phyloP scores from a whole-genome alignment of 352 stramenopile genomes.

The Globisporangium canariense region DNA sequence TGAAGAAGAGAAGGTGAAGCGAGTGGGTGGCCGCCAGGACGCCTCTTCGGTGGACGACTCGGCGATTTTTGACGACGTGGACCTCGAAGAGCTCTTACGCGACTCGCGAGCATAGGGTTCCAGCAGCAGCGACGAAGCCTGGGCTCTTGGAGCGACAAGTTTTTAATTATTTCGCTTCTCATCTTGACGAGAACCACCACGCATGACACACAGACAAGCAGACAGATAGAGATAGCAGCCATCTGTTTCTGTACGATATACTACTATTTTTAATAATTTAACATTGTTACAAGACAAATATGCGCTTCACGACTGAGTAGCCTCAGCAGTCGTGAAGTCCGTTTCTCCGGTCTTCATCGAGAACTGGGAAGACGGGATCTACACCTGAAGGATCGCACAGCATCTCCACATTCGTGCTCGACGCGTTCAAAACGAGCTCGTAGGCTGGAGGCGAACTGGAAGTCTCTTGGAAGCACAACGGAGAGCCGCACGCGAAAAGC shows the following conservation, averaged over 20 bases:
- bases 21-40: neutral
- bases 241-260: constrained; percentile 1
- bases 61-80: constrained; percentile 52
- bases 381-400: neutral
- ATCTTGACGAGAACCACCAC: neutral
- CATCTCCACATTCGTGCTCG: neutral
- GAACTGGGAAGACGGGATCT: neutral
- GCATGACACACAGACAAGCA: neutral
- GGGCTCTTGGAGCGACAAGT: neutral
- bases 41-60: constrained; percentile 18
- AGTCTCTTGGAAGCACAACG: neutral
- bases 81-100: constrained; percentile 60
- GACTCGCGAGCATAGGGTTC: constrained; percentile 17
- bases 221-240: neutral
- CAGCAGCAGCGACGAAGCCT: neutral
- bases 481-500: neutral
- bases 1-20: constrained; percentile 47
- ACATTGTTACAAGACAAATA: no score
- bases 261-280: neutral
- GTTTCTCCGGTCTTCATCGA: neutral
- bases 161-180: neutral
- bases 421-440: neutral
- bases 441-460: neutral
- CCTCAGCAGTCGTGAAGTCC: neutral
- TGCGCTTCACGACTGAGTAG: no score